Percentiles rank a stretch among this genome's conserved stretches.
phyloP scores from a whole-genome alignment of 768 basidiomycete species.

The Naganishia vishniacii region DNA sequence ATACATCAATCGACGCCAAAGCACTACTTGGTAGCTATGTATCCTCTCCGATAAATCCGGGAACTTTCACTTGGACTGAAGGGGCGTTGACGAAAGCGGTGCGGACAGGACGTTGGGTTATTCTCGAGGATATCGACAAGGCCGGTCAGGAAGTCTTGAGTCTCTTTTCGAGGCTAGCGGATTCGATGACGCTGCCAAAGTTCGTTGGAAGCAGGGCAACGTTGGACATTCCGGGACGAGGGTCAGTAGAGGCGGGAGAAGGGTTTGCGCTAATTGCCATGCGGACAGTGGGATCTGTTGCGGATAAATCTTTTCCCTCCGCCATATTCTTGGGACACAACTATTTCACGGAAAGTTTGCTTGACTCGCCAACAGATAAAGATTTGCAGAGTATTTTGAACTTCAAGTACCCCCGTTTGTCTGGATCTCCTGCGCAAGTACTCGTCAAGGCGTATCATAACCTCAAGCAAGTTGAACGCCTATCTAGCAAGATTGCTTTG shows the following conservation, averaged over 20 bases:
- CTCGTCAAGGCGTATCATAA: conserved; percentile 67
- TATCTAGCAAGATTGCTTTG: background rate
- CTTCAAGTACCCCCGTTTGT: conserved; percentile 62
- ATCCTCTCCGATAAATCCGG: conserved; percentile 74
- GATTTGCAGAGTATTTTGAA: conserved; percentile 70
- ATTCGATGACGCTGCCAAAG: conserved; percentile 61
- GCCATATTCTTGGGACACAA: conserved; percentile 78
- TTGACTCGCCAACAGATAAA: conserved; percentile 59
- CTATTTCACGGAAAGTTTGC: conserved; percentile 67
- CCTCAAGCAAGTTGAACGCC: conserved; percentile 44
- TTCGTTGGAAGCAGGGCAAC: conserved; percentile 61
- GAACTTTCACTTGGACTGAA: conserved; percentile 93
- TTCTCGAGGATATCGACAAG: conserved; percentile 86
- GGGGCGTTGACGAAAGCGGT: conserved; percentile 85
- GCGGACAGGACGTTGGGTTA: conserved; percentile 83
- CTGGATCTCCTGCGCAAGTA: conserved; percentile 52
- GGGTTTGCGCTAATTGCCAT: conserved; percentile 86
- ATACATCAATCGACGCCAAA: conserved; percentile 90
- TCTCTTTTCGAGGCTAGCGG: conserved; percentile 73
- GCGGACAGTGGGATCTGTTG: conserved; percentile 57
- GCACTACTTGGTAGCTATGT: conserved; percentile 87
- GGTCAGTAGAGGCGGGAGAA: conserved; percentile 67
- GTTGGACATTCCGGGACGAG: conserved; percentile 70
- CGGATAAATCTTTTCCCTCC: conserved; percentile 53
- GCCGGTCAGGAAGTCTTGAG: conserved; percentile 85